Conservation (phyloP, 441 rosid genomes). For the Mallotus japonicus region DNA sequence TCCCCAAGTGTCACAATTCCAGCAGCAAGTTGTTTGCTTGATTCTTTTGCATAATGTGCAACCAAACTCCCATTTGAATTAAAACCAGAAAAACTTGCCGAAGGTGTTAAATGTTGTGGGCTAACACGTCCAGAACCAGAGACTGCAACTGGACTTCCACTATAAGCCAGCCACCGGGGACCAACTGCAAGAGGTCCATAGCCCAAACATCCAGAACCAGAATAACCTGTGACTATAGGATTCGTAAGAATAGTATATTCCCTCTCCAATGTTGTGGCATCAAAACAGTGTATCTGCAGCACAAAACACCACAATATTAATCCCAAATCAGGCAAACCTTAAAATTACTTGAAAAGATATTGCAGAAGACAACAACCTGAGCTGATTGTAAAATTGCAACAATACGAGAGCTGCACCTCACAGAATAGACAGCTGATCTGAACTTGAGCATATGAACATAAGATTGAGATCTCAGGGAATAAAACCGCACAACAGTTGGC, state of each 20-base stretch:
- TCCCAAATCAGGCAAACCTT: constrained; percentile 2
- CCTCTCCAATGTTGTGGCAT: constrained; percentile 57
- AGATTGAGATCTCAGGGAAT: constrained; percentile 76
- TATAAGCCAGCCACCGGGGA: constrained; percentile 91
- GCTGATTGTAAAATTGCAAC: constrained; percentile 77
- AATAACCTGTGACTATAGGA: constrained; percentile 43
- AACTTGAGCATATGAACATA: constrained; percentile 69
- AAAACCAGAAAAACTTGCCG: constrained; percentile 51
- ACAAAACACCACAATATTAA: constrained; percentile 17
- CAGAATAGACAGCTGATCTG: constrained; percentile 65
- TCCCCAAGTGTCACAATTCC: constrained; percentile 80
- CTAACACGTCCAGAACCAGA: constrained; percentile 52
- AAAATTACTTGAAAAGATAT: background rate
- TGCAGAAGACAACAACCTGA: constrained; percentile 52
- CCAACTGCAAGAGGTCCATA: constrained; percentile 95
- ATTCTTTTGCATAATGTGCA: constrained; percentile 79
- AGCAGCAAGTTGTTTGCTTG: constrained; percentile 85
- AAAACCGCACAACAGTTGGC: constrained; percentile 60
- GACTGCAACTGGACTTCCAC: constrained; percentile 60
- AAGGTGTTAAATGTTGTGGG: constrained; percentile 61
- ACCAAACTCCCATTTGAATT: constrained; percentile 58
- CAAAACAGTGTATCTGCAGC: constrained; percentile 87
- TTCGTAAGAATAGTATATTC: constrained; percentile 65
- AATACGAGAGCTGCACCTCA: constrained; percentile 85
- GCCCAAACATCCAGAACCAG: constrained; percentile 65